Evolutionary conservation across 129 eudicot genomes (phyloP).

Genomic region (Chrysanthemum seticuspe): DNA sequence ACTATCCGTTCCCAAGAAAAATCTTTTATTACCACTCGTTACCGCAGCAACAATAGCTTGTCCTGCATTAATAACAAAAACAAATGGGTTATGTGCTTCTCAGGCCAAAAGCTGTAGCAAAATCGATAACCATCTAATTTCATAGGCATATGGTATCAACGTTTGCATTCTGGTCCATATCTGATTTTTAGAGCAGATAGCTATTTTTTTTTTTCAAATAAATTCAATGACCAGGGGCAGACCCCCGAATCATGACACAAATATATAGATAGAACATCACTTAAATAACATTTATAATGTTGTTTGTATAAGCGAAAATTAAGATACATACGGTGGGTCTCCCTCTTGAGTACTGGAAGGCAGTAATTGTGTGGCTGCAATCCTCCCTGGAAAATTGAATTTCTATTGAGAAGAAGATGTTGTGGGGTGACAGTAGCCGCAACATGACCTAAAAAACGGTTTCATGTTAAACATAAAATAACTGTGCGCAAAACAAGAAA

Average conservation of each 20-base stretch:
- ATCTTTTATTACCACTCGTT: conserved; percentile 82
- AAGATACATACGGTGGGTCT: conserved; percentile 65
- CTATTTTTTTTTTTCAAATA: no score
- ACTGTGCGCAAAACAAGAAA: neutral
- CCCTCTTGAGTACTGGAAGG: conserved; percentile 97
- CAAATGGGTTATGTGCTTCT: no score
- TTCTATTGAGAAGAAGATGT: conserved; percentile 87
- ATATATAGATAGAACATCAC: no score
- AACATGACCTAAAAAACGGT: conserved; percentile 51
- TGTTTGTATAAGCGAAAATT: neutral
- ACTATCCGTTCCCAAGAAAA: conserved; percentile 93
- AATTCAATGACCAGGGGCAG: no score
- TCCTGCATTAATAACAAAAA: conserved; percentile 40
- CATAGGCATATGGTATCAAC: neutral
- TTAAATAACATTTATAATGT: neutral
- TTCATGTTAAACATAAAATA: conserved; percentile 3
- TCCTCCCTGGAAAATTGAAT: conserved; percentile 96
- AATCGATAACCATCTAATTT: neutral
- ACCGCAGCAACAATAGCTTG: conserved; percentile 85
- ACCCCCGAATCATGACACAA: no score
- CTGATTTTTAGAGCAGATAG: neutral
- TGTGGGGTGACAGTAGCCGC: conserved; percentile 99
- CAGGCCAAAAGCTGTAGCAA: neutral
- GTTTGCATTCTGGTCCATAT: neutral
- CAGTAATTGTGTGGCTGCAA: conserved; percentile 92